Evolutionary conservation across 148 eudicot genomes (phyloP).

Genomic region (Agrostemma githago): DNA sequence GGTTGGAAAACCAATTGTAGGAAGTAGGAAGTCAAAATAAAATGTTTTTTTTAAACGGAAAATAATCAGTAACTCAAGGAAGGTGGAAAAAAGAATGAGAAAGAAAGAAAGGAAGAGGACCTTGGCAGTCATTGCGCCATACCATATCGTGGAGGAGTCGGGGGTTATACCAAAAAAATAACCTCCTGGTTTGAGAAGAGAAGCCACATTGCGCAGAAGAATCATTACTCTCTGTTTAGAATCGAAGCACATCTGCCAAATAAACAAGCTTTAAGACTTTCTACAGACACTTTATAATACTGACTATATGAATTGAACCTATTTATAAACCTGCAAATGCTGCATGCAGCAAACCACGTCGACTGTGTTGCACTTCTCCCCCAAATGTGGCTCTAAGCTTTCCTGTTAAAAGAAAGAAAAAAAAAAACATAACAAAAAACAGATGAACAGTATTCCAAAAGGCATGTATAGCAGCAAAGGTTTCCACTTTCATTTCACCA

Average conservation of each 20-base stretch:
- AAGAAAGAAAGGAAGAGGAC: constrained; percentile 7
- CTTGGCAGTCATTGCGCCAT: constrained; percentile 30
- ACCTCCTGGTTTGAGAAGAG: constrained; percentile 94
- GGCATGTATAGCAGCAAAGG: not conserved
- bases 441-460: too few relatives aligned
- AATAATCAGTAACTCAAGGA: not conserved
- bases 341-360: constrained; percentile 96
- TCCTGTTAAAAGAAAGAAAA: constrained; percentile 56
- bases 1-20: not conserved
- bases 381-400: constrained; percentile 43
- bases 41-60: not conserved
- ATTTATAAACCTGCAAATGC: constrained; percentile 69
- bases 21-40: not conserved
- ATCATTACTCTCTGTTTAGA: constrained; percentile 81
- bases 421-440: constrained; percentile 2
- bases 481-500: not conserved
- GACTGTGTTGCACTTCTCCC: constrained; percentile 54
- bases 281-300: not conserved
- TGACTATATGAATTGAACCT: not conserved
- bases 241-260: constrained; percentile 74
- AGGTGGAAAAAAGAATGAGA: not conserved
- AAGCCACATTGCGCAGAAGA: constrained; percentile 76
- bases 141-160: constrained; percentile 99
- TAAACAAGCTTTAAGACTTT: constrained; percentile 9
- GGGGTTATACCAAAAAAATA: constrained; percentile 94